Percentiles rank a stretch among this genome's conserved stretches.
Conservation (phyloP, 139 green algal species). For the Chlorella sp. region DNA sequence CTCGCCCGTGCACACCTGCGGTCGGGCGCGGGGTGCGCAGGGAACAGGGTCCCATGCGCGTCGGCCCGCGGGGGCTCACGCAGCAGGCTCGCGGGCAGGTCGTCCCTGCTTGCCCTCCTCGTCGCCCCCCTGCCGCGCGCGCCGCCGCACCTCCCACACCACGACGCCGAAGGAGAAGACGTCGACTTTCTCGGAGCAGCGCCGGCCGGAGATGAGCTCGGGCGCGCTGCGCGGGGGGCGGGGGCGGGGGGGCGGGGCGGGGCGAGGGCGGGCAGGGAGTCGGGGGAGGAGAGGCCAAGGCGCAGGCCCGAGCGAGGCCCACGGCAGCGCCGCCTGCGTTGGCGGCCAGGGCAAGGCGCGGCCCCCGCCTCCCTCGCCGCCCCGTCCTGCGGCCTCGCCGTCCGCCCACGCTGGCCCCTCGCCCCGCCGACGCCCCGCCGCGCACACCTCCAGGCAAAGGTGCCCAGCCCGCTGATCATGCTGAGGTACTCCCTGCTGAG, state of each 20-base stretch:
- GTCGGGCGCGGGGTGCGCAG: not conserved
- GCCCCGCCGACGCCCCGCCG: too few relatives aligned
- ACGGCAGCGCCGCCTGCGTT: too few relatives aligned
- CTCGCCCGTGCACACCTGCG: conserved; percentile 28
- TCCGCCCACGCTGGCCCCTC: too few relatives aligned
- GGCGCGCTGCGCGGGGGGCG: conserved; percentile 21
- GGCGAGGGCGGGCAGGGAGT: not conserved
- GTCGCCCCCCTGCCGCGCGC: too few relatives aligned
- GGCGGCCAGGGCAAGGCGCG: too few relatives aligned
- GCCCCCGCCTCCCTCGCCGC: too few relatives aligned
- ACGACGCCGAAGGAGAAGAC: conserved; percentile 49
- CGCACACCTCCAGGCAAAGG: conserved; percentile 39
- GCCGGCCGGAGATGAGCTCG: conserved; percentile 40
- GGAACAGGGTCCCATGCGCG: not conserved
- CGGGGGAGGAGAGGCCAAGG: not conserved
- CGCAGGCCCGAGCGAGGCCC: not conserved
- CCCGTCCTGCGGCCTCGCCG: too few relatives aligned
- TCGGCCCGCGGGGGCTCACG: too few relatives aligned
- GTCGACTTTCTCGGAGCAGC: conserved; percentile 43
- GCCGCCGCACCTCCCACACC: conserved; percentile 56
- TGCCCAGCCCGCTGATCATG: conserved; percentile 29
- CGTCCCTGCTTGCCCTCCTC: too few relatives aligned
- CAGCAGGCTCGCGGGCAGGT: too few relatives aligned
- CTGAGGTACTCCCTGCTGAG: conserved; percentile 43
- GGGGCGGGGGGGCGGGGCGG: not conserved